Evolutionary conservation across 441 rosid genomes (phyloP), one percentile per base, ranked within the genome.

Genomic region (Arabidopsis lyrata): DNA sequence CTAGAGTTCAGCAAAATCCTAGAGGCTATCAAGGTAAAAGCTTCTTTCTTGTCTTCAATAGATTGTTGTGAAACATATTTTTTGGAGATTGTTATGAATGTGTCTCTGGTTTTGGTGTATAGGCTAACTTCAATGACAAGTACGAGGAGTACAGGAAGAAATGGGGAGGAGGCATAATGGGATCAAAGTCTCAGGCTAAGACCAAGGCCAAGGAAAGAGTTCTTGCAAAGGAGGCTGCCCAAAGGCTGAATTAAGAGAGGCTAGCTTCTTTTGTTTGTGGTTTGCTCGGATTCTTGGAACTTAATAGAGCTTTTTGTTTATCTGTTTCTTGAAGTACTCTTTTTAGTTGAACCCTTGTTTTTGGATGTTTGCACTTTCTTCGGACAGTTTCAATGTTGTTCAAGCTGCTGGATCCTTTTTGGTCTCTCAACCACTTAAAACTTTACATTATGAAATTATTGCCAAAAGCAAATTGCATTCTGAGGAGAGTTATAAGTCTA

Each of bases 151-250:
- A 82, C 78, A 85, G 93, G 61, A 91, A 91, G 91, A 91, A 83
- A 77, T 93, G 98, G 98, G 95, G 98, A 15, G 97, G 98, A 47
- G 97, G 97, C 2, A 88, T 93, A 47, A 90, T 93, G 97, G 97
- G 97, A 15, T 88, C 96, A 53, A 93, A 91, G 77, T 93, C 98
- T 2, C 96, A 89, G 82, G 98, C 96, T 8, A 86, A 83, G 81
- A 86, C 92, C 56, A 91, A 89, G 77, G 97, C 96, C 14, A 87
- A 84, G 78, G 97, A 91, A 76, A 89, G 77, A 62, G 60, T 93
- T 59, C 76, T 93, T 52, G 94, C 93, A 5, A 93, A 91, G 82
- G 98, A 93, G 73, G 95, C 90, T 64, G 95, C 98, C 10, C 92
- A 93, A 65, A 91, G 98, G 72, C 84, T 86, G 92, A 80, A 38